Conservation (phyloP, 225 moss, liverwort and hornwort species). For the Asterella californica region DNA sequence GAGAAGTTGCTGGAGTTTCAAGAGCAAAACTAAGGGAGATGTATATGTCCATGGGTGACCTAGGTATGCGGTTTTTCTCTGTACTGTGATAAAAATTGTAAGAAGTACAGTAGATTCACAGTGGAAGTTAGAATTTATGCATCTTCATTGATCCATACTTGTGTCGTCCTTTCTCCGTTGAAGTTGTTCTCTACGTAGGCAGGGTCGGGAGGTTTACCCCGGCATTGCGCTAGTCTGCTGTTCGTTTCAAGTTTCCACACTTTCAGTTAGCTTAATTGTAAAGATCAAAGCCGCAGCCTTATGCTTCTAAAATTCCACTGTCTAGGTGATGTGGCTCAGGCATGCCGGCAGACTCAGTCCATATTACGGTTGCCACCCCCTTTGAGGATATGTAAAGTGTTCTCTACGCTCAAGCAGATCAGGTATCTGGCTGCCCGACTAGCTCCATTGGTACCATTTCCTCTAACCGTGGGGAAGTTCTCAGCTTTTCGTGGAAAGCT, state of each 20-base stretch:
- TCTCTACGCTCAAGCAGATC: slow-evolving; percentile 77
- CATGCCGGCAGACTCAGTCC: slow-evolving; percentile 87
- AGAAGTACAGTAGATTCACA: background rate
- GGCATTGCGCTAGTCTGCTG: no score
- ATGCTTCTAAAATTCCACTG: slow-evolving; percentile 3
- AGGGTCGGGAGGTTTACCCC: no score
- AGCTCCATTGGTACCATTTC: background rate
- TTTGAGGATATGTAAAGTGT: slow-evolving; percentile 72
- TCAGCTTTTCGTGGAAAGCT: background rate
- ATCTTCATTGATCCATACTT: no score
- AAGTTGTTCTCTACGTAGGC: no score
- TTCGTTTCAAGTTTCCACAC: background rate
- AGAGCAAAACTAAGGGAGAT: slow-evolving; percentile 77
- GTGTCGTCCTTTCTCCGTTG: no score
- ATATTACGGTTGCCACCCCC: slow-evolving; percentile 74
- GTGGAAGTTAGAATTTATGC: background rate
- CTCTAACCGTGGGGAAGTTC: background rate
- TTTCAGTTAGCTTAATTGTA: no score
- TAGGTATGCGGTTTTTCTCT: slow-evolving; percentile 43
- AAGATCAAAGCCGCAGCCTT: background rate
- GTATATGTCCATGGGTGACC: slow-evolving; percentile 77
- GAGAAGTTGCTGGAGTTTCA: slow-evolving; percentile 77
- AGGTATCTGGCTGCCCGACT: slow-evolving; percentile 36
- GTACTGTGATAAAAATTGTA: background rate
- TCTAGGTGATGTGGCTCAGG: slow-evolving; percentile 91